phyloP scores from a whole-genome alignment of 495 filamentous ascomycete species.

The Trichoderma orchidacearum region DNA sequence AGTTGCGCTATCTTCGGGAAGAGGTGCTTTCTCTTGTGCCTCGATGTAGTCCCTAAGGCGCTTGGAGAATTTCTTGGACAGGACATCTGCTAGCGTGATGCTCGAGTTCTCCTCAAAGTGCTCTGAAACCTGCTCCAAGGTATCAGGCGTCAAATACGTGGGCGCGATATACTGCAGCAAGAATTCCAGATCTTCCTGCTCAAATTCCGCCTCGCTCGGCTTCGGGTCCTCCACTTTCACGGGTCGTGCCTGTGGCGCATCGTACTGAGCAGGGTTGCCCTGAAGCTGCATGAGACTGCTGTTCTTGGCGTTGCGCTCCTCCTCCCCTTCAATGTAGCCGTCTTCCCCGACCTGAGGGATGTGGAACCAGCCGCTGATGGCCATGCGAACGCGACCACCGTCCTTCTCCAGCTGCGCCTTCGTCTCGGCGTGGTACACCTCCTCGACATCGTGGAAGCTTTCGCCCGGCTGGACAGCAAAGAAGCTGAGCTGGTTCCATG shows the following conservation, averaged over 20 bases:
- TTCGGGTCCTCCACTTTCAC: constrained; percentile 33
- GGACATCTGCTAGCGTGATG: constrained; percentile 61
- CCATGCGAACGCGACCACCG: constrained; percentile 74
- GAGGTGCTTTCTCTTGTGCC: constrained; percentile 12
- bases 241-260: constrained; percentile 57
- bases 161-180: constrained; percentile 79
- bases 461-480: constrained; percentile 94
- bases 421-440: constrained; percentile 63
- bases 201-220: constrained; percentile 37
- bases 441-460: constrained; percentile 98
- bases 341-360: constrained; percentile 93
- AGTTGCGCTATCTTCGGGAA: constrained; percentile 33
- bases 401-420: constrained; percentile 42
- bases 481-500: constrained; percentile 95
- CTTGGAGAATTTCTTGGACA: constrained; percentile 61
- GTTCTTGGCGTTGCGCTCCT: constrained; percentile 73
- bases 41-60: constrained; percentile 59
- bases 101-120: constrained; percentile 72
- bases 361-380: constrained; percentile 99
- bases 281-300: constrained; percentile 86
- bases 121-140: constrained; percentile 64
- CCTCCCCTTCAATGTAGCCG: constrained; percentile 80
- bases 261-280: constrained; percentile 76
- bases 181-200: constrained; percentile 69
- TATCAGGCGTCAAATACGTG: constrained; percentile 87